phyloP scores from a whole-genome alignment of 73 alveolate genomes.

The Paramecium pentaurelia region DNA sequence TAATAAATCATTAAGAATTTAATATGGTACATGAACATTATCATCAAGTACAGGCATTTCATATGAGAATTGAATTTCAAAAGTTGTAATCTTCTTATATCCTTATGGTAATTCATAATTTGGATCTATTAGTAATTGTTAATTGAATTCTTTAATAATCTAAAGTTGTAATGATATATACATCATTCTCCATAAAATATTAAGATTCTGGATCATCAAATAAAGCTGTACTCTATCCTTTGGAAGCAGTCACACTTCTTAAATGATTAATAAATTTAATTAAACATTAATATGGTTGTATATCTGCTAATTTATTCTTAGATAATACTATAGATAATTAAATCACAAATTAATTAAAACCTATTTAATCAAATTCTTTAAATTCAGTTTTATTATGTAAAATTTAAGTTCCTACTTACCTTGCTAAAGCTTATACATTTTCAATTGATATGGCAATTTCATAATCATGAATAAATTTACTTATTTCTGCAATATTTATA shows the following conservation, averaged over 20 bases:
- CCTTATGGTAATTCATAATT: background rate
- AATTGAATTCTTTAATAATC: conserved; percentile 3
- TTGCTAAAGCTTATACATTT: background rate
- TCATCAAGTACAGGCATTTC: background rate
- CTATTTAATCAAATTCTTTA: conserved; percentile 5
- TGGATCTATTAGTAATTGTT: background rate
- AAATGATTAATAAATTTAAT: background rate
- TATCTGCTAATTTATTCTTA: background rate
- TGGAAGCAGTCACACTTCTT: background rate
- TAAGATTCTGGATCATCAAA: conserved; percentile 33
- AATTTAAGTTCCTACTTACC: background rate
- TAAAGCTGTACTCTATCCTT: background rate
- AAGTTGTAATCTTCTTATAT: background rate
- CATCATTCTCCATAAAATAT: conserved; percentile 21
- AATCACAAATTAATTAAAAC: background rate
- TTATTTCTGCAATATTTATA: background rate
- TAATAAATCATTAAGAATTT: background rate
- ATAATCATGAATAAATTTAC: background rate
- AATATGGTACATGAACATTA: background rate
- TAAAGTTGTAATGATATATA: background rate
- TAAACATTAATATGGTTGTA: background rate
- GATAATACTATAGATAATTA: background rate
- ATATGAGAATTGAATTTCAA: background rate
- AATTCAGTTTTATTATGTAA: conserved; percentile 15
- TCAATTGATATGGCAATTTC: background rate